Conservation (phyloP, 495 filamentous ascomycete genomes). For the Neurospora sp. region DNA sequence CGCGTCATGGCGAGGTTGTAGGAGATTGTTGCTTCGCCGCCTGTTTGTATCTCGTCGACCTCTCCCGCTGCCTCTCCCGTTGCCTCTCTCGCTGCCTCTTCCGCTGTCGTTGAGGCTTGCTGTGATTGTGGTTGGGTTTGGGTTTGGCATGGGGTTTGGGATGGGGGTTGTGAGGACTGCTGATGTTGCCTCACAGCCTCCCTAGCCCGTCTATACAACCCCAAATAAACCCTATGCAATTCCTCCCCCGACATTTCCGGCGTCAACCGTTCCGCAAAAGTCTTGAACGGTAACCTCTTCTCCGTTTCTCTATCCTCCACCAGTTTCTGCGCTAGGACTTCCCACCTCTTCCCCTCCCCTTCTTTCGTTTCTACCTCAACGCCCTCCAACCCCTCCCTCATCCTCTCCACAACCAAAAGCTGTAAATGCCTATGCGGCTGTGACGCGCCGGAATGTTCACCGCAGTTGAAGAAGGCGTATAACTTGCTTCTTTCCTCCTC, state of each 20-base stretch:
- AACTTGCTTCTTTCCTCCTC: conserved; percentile 22
- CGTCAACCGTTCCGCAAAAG: conserved; percentile 13
- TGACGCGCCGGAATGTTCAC: conserved; percentile 63
- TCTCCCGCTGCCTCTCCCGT: neutral
- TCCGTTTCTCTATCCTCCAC: conserved; percentile 19
- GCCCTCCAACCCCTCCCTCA: conserved; percentile 42
- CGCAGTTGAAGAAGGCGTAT: conserved; percentile 80
- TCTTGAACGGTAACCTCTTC: conserved; percentile 15
- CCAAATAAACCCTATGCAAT: conserved; percentile 22
- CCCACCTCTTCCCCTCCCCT: conserved; percentile 24
- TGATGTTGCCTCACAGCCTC: neutral
- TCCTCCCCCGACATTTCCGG: conserved; percentile 14
- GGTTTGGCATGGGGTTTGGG: too few species aligned
- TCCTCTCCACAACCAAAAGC: conserved; percentile 59
- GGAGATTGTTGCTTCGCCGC: conserved; percentile 50
- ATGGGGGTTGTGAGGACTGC: neutral
- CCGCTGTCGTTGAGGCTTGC: neutral
- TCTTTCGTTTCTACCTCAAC: neutral
- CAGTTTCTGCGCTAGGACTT: conserved; percentile 44
- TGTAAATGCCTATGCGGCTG: conserved; percentile 76
- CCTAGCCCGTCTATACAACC: conserved; percentile 46
- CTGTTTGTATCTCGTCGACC: neutral
- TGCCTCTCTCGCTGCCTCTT: too few species aligned
- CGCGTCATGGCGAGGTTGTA: conserved; percentile 76
- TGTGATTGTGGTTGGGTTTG: neutral